phyloP scores from a whole-genome alignment of 2,329 filamentous ascomycete species.

The Rugonectria rugulosa region DNA sequence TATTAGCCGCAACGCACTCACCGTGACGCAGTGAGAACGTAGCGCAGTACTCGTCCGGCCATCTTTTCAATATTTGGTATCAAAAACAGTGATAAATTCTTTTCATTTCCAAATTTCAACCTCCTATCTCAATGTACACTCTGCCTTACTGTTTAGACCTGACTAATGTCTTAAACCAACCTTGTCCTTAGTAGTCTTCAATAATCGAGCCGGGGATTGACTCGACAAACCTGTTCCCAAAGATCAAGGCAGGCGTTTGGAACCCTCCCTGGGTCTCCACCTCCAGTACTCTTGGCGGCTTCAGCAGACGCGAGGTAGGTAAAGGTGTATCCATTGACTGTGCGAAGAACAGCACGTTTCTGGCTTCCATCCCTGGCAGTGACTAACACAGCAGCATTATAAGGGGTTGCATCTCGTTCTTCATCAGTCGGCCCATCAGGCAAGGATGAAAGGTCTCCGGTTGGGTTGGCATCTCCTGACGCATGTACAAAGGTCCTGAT shows the following conservation, averaged over 20 bases:
- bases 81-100: too few relatives aligned
- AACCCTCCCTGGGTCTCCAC: not conserved
- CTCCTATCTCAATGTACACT: too few relatives aligned
- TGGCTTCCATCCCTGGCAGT: not conserved
- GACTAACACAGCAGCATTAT: not conserved
- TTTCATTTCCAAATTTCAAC: too few relatives aligned
- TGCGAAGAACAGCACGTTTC: not conserved
- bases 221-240: not conserved
- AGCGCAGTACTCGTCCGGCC: too few relatives aligned
- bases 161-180: not conserved
- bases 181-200: not conserved
- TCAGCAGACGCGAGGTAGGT: not conserved
- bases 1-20: too few relatives aligned
- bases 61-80: too few relatives aligned
- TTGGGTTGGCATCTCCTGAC: not conserved
- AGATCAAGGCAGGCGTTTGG: not conserved
- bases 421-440: not conserved
- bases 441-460: not conserved
- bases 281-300: not conserved
- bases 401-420: not conserved
- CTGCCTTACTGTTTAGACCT: too few relatives aligned
- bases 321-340: constrained; percentile 2
- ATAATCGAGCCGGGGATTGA: not conserved
- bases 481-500: not conserved
- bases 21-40: too few relatives aligned